These are phyloP conservation scores for Bombardia bombarda DNA, from an alignment of 495 filamentous ascomycete species.

Conservation along the genomic window DNA sequence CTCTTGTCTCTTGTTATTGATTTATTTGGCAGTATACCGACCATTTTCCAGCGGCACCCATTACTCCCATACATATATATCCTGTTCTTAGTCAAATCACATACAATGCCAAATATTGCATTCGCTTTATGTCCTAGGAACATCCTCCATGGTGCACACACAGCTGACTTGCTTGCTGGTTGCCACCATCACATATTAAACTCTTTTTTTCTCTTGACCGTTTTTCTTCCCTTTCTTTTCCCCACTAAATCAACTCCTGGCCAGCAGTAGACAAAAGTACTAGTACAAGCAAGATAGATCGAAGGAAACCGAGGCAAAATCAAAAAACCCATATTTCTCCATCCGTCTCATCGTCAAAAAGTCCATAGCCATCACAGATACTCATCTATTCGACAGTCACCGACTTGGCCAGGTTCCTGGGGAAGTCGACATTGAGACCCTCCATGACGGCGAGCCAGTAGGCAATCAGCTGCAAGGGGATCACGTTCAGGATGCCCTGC, in stretches of 20 bases:
- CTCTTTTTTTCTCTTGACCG: neutral
- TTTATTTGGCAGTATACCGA: too few species aligned
- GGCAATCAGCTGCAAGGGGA: slow-evolving; percentile 92
- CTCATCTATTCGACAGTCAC: slow-evolving; percentile 87
- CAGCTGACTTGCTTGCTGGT: too few species aligned
- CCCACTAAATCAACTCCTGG: slow-evolving; percentile 7
- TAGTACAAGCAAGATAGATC: slow-evolving; percentile 13
- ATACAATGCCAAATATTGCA: too few species aligned
- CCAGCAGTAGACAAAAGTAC: slow-evolving; percentile 14
- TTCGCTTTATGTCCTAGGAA: too few species aligned
- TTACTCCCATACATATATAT: neutral
- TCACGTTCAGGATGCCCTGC: slow-evolving; percentile 94
- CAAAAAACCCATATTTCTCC: too few species aligned
- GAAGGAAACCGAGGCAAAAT: too few species aligned
- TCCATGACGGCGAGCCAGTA: slow-evolving; percentile 98
- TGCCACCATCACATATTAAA: too few species aligned
- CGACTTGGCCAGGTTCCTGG: slow-evolving; percentile 95
- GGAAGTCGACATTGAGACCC: slow-evolving; percentile 95
- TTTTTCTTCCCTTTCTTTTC: slow-evolving; percentile 2
- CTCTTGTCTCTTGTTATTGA: neutral
- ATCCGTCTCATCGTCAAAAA: slow-evolving; percentile 2
- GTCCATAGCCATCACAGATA: neutral
- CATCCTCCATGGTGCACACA: too few species aligned
- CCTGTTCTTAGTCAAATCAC: neutral
- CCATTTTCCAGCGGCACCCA: neutral